These are phyloP conservation scores for Triangularia verruculosa DNA, from an alignment of 2,329 filamentous ascomycete genomes.

Conservation along the genomic window DNA sequence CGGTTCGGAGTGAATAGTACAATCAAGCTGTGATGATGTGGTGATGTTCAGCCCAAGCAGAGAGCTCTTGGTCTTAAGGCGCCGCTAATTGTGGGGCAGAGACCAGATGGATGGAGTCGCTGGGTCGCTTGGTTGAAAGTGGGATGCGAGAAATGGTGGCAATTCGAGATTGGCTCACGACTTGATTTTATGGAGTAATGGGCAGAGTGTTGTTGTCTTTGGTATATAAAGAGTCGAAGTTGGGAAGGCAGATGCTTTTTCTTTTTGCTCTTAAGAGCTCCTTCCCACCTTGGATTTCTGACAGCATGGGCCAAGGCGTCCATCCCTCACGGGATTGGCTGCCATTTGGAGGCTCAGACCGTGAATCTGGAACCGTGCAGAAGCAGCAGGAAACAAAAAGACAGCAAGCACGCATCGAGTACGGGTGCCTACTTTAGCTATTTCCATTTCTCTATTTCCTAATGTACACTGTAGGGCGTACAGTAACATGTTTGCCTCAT, in stretches of 20 bases:
- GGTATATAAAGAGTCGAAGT: background rate
- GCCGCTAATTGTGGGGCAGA: conserved; percentile 5
- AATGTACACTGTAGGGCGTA: background rate
- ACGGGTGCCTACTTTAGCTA: background rate
- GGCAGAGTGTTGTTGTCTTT: background rate
- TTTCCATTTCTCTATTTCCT: background rate
- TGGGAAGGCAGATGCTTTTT: background rate
- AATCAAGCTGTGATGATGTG: conserved; percentile 3
- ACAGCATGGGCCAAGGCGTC: conserved; percentile 20
- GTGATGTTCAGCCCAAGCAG: conserved; percentile 2
- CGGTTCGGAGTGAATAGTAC: conserved; percentile 15
- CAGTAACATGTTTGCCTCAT: background rate
- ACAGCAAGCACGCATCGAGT: background rate
- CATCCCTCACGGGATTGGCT: conserved; percentile 22
- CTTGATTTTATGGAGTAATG: background rate
- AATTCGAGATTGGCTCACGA: background rate
- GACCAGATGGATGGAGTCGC: background rate
- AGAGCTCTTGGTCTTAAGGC: conserved; percentile 12
- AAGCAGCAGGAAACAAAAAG: conserved; percentile 25
- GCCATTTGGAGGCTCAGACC: conserved; percentile 9
- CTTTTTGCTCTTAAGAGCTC: background rate
- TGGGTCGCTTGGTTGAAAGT: background rate
- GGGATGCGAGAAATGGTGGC: background rate
- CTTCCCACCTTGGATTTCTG: conserved; percentile 4
- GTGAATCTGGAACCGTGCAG: conserved; percentile 27